A percentile compares a stretch with the other conserved stretches of the same genome.
Evolutionary conservation across 345 rosid genomes (phyloP).

Genomic region (Erodium maritimum): DNA sequence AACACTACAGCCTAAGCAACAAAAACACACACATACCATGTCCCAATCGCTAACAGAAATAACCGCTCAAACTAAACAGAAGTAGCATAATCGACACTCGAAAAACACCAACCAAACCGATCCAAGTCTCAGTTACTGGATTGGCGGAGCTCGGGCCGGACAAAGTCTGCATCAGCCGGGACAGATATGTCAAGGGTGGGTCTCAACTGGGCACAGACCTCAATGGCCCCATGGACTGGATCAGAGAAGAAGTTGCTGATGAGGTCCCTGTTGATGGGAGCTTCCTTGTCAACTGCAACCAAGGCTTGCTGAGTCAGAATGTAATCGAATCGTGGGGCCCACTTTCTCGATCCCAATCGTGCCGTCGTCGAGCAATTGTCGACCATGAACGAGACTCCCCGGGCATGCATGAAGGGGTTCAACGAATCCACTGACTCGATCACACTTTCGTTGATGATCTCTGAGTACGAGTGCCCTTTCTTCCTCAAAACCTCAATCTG

Average conservation of each 20-base stretch:
- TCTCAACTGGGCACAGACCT: conserved; percentile 76
- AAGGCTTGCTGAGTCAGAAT: conserved; percentile 72
- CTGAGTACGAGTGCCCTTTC: conserved; percentile 93
- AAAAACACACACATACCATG: too few relatives aligned
- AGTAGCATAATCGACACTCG: too few relatives aligned
- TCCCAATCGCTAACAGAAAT: too few relatives aligned
- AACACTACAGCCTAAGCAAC: too few relatives aligned
- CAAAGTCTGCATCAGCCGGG: conserved; percentile 78
- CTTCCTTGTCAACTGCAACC: conserved; percentile 50
- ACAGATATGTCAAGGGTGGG: conserved; percentile 85
- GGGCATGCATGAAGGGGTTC: conserved; percentile 95
- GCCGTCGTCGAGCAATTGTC: conserved; percentile 95
- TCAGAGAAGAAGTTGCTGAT: conserved; percentile 82
- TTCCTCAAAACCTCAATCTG: conserved; percentile 89
- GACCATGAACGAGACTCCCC: conserved; percentile 93
- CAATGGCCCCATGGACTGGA: conserved; percentile 74
- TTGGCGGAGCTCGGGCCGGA: conserved; percentile 83
- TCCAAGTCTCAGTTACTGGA: conserved; percentile 31
- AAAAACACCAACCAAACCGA: too few relatives aligned
- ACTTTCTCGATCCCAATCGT: conserved; percentile 80
- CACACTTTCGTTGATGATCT: conserved; percentile 86
- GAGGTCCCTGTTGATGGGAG: conserved; percentile 57
- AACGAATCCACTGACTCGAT: conserved; percentile 87
- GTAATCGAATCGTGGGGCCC: conserved; percentile 92
- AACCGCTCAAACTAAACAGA: too few relatives aligned